Evolutionary conservation across 225 moss, liverwort and hornwort genomes (phyloP).

Genomic region (Polytrichum commune): DNA sequence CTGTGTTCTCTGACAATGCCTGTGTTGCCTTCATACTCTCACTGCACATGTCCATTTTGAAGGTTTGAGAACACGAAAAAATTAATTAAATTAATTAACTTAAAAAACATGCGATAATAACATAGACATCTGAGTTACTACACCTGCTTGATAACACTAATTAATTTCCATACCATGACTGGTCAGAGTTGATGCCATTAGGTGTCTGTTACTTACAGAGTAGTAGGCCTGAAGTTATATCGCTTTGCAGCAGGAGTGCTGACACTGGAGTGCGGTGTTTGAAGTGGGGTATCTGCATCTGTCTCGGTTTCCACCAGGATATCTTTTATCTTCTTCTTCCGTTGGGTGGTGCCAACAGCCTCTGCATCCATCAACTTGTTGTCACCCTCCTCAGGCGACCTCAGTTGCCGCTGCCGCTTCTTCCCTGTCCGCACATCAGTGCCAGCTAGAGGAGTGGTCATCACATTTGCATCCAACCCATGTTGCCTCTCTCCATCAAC

Average conservation of each 20-base stretch:
- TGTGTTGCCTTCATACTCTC: constrained; percentile 52
- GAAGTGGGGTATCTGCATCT: constrained; percentile 36
- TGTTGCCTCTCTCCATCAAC: constrained; percentile 15
- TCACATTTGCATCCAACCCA: not conserved
- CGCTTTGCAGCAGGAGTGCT: constrained; percentile 40
- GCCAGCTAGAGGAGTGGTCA: constrained; percentile 3
- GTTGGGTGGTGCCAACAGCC: constrained; percentile 10
- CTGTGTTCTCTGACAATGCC: constrained; percentile 41
- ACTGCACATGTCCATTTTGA: constrained; percentile 22
- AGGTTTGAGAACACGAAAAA: not conserved
- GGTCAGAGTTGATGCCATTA: too few species aligned
- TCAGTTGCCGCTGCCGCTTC: constrained; percentile 34
- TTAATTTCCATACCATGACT: too few species aligned
- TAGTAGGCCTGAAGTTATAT: constrained; percentile 60
- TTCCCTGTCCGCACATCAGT: constrained; percentile 15
- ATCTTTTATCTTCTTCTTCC: constrained; percentile 47
- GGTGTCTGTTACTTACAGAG: constrained; percentile 34
- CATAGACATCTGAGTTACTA: not conserved
- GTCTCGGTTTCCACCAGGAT: constrained; percentile 29
- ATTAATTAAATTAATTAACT: too few species aligned
- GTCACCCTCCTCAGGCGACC: not conserved
- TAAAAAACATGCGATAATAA: not conserved
- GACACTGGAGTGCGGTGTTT: constrained; percentile 34
- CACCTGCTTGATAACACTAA: not conserved
- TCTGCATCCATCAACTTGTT: constrained; percentile 21